phyloP scores from a whole-genome alignment of 1,139 yeast genomes.

The Magnusiomyces sp. region DNA sequence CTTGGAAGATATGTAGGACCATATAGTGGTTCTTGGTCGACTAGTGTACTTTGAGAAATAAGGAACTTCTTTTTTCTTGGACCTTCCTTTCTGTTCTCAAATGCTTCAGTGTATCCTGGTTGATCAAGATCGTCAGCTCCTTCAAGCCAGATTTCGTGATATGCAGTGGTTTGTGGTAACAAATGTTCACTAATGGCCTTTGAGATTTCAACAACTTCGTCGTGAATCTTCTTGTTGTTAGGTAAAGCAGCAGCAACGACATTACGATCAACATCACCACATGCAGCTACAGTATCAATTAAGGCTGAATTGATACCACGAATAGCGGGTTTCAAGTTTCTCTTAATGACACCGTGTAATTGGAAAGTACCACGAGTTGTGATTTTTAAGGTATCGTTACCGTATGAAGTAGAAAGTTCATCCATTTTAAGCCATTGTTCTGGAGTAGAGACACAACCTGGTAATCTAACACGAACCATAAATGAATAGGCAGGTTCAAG shows the following conservation, averaged over 20 bases:
- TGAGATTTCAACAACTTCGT: conserved; percentile 60
- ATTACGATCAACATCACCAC: conserved; percentile 97
- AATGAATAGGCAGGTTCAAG: conserved; percentile 91
- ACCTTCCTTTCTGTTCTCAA: conserved; percentile 67
- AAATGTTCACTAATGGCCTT: conserved; percentile 66
- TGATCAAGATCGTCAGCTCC: conserved; percentile 73
- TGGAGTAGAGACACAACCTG: conserved; percentile 88
- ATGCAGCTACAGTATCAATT: conserved; percentile 93
- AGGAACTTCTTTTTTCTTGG: conserved; percentile 80
- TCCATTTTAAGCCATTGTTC: conserved; percentile 83
- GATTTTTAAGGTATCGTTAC: conserved; percentile 88
- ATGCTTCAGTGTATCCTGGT: conserved; percentile 57
- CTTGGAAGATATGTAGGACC: conserved; percentile 87
- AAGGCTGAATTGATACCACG: conserved; percentile 87
- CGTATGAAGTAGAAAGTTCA: conserved; percentile 71
- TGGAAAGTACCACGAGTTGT: conserved; percentile 98
- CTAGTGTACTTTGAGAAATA: conserved; percentile 51
- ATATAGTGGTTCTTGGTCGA: conserved; percentile 73
- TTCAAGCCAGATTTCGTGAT: conserved; percentile 93
- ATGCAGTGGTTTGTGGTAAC: conserved; percentile 87
- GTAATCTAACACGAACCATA: conserved; percentile 93
- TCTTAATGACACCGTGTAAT: conserved; percentile 90
- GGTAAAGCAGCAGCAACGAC: conserved; percentile 90
- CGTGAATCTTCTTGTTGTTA: conserved; percentile 70
- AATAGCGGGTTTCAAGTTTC: conserved; percentile 79